Conservation (phyloP, 441 rosid species). For the Euphorbia schlechtendalii region DNA sequence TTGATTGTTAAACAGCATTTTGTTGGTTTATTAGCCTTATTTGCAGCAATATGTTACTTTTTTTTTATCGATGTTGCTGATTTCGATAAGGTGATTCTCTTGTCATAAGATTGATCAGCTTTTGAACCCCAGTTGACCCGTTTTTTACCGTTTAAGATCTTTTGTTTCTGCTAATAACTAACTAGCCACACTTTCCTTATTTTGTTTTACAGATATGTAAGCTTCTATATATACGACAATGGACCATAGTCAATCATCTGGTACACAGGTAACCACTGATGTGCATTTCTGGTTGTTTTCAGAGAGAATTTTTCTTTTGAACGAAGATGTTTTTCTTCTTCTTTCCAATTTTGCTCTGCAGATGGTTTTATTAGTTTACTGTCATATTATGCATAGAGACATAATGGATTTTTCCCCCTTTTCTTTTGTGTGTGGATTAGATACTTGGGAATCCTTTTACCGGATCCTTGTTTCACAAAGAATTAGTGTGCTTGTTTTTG, state of each 20-base stretch:
- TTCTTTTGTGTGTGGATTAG: slow-evolving; percentile 13
- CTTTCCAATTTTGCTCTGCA: background rate
- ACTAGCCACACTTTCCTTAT: background rate
- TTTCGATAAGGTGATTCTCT: background rate
- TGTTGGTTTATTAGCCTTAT: background rate
- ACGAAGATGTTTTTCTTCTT: background rate
- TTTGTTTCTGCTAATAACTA: slow-evolving; percentile 1
- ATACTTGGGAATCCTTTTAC: slow-evolving; percentile 30
- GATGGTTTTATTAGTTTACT: background rate
- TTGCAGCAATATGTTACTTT: background rate
- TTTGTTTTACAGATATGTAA: slow-evolving; percentile 21
- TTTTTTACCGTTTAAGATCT: background rate
- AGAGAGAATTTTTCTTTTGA: background rate
- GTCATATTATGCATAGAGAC: background rate
- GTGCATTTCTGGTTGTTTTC: background rate
- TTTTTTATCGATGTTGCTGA: background rate
- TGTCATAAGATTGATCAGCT: no score
- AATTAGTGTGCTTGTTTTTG: slow-evolving; percentile 22
- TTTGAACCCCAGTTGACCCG: no score
- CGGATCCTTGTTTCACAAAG: slow-evolving; percentile 33
- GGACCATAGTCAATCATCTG: slow-evolving; percentile 68
- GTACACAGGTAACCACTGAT: slow-evolving; percentile 43
- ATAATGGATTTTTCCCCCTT: background rate
- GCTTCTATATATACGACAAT: slow-evolving; percentile 32
- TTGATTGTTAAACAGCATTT: background rate